A percentile compares a stretch with the other conserved stretches of the same genome.
These are phyloP conservation scores for Musa acuminata DNA, from an alignment of 176 grass and related monocot species.

Conservation along the genomic window DNA sequence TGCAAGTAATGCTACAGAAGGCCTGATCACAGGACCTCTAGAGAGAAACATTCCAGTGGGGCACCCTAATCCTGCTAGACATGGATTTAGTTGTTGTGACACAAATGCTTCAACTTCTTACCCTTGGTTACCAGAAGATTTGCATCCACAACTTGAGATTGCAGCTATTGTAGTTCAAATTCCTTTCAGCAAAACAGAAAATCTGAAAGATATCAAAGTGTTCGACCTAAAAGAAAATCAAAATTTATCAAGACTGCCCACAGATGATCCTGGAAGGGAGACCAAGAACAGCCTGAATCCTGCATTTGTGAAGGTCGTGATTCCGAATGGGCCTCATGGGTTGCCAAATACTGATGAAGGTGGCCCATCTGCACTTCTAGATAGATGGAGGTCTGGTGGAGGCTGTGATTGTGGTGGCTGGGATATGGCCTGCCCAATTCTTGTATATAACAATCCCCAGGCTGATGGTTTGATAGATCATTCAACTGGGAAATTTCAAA, in stretches of 20 bases:
- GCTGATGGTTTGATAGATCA: conserved; percentile 43
- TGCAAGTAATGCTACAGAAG: conserved; percentile 27
- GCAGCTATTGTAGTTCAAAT: conserved; percentile 56
- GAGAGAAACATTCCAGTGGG: conserved; percentile 40
- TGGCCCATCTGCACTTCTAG: conserved; percentile 63
- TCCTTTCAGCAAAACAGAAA: conserved; percentile 57
- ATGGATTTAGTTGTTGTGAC: conserved; percentile 17
- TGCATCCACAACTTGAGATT: conserved; percentile 78
- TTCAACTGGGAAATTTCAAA: conserved; percentile 40
- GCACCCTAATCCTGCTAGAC: conserved; percentile 27
- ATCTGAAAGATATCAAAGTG: conserved; percentile 32
- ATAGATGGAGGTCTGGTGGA: conserved; percentile 75
- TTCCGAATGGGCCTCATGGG: conserved; percentile 63
- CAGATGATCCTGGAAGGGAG: neutral
- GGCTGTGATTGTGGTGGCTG: conserved; percentile 92
- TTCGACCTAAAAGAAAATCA: neutral
- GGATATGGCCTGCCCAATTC: conserved; percentile 94
- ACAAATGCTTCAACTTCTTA: conserved; percentile 43
- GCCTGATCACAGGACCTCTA: conserved; percentile 19
- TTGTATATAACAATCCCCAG: conserved; percentile 56
- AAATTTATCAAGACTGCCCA: neutral
- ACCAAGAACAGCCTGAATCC: neutral
- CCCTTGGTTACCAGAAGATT: conserved; percentile 65
- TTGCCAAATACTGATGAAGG: conserved; percentile 53
- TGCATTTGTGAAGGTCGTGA: conserved; percentile 47